Percentiles rank a stretch among this genome's conserved stretches.
Evolutionary conservation across 495 filamentous ascomycete species (phyloP).

Genomic region (Penicillium coprophilum): DNA sequence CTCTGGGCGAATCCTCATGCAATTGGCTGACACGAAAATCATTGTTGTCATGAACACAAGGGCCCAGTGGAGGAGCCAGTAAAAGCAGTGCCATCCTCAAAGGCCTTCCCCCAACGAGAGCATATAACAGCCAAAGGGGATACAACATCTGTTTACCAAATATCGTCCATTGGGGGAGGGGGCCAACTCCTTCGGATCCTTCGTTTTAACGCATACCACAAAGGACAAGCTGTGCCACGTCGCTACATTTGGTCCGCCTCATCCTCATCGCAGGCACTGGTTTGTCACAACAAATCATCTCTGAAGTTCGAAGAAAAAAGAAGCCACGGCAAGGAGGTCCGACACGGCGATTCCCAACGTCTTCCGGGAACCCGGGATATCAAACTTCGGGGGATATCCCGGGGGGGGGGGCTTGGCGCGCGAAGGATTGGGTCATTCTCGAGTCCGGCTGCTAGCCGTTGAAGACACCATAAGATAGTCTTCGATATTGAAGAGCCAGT

Average conservation of each 20-base stretch:
- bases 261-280: neutral
- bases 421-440: neutral
- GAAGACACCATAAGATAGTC: neutral
- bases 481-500: too few relatives aligned
- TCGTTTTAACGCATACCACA: neutral
- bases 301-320: neutral
- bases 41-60: too few relatives aligned
- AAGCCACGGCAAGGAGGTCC: neutral
- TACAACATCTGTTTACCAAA: neutral
- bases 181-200: neutral
- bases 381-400: too few relatives aligned
- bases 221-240: neutral
- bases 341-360: too few relatives aligned
- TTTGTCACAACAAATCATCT: too few relatives aligned
- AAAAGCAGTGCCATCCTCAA: too few relatives aligned
- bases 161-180: neutral
- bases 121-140: too few relatives aligned
- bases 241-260: too few relatives aligned
- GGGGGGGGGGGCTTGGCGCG: too few relatives aligned
- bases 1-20: neutral
- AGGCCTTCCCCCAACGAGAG: too few relatives aligned
- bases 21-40: neutral
- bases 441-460: neutral
- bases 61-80: neutral
- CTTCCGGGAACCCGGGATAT: neutral